Base-by-base conservation (phyloP, 805 yeast genomes). In the Kodamaea leandrae region DNA sequence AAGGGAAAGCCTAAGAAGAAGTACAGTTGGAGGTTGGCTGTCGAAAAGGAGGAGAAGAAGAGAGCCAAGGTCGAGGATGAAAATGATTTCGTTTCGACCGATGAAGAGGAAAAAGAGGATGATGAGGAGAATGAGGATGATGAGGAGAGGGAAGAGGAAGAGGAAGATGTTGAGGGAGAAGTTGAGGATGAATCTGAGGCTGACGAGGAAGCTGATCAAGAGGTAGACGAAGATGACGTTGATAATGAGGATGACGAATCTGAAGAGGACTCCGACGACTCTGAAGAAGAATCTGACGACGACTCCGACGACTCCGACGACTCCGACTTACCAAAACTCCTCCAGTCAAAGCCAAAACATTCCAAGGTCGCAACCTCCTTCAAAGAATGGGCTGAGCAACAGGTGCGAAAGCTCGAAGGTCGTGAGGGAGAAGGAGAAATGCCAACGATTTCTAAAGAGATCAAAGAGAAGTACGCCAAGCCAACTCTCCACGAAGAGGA, bases 341-440 rank as follows among this genome's bases (percentile, higher is more conserved):
- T 66, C n/a, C 54, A 57, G 27, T 61, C 57, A 23, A 75, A 68
- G 52, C 74, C 74, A 29, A 64, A 67, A 26, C 81, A 71, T 47
- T 67, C 74, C 0, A 57, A 71, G 21, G 66, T 51, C 0, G 72
- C 71, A 2, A 69, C 72, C 26, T 76, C 80, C 13, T 93, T 93
- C 70, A 86, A 86, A 61, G 76, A 77, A 14, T 93, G 99, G 98
- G 96, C 96, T 0, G 86, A 82, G 49, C 63, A 73, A 25, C 86
- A 85, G 53, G 77, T 82, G 3, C 78, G 83, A 43, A 70, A 75
- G 45, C 64, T 80, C 28, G 86, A 80, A 50, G 88, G 86, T 1
- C 70, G 81, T 18, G 72, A 76, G 5, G 35, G 24, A 12, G 78
- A 61, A 34, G 54, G 60, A 44, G 62, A 64, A 1, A 68, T 74